phyloP scores from a whole-genome alignment of 2,329 filamentous ascomycete genomes.

The Sporothrix globosa region DNA sequence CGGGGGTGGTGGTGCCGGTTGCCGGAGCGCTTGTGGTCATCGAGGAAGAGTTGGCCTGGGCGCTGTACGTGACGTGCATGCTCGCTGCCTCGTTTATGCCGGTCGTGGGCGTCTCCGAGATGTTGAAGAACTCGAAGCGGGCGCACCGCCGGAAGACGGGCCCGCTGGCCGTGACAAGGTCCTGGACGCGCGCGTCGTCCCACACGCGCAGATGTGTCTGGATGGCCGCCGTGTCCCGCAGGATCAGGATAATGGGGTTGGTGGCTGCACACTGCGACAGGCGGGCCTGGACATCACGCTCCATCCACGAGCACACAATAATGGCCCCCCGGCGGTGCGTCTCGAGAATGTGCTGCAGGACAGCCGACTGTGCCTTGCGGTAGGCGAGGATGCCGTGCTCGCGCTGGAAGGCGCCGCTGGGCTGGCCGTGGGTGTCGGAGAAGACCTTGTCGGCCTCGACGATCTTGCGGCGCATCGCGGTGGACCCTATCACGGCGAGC shows the following conservation, averaged over 20 bases:
- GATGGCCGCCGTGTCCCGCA: conserved; percentile 66
- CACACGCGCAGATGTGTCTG: conserved; percentile 54
- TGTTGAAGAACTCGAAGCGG: conserved; percentile 73
- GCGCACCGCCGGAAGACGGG: conserved; percentile 63
- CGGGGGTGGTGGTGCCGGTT: conserved; percentile 22
- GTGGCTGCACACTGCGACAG: conserved; percentile 63
- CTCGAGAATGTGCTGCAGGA: conserved; percentile 63
- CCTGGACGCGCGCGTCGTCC: conserved; percentile 52
- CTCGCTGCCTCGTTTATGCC: conserved; percentile 27
- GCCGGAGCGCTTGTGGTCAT: no score
- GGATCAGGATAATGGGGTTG: conserved; percentile 70
- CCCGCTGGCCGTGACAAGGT: conserved; percentile 58
- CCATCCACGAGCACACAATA: conserved; percentile 70
- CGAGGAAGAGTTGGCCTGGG: no score
- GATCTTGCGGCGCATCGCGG: conserved; percentile 65
- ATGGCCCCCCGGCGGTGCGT: conserved; percentile 63
- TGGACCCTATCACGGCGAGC: conserved; percentile 71
- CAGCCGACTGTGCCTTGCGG: conserved; percentile 62
- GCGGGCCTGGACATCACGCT: conserved; percentile 59
- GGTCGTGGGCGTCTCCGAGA: conserved; percentile 48
- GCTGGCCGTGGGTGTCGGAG: conserved; percentile 63
- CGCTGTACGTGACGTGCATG: no score
- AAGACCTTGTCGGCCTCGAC: conserved; percentile 71
- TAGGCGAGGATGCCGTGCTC: conserved; percentile 64
- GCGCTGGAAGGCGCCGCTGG: conserved; percentile 62